Evolutionary conservation across 768 basidiomycete species (phyloP), one percentile per base, ranked within the genome.

Genomic region (Clitopilus passeckerianus): DNA sequence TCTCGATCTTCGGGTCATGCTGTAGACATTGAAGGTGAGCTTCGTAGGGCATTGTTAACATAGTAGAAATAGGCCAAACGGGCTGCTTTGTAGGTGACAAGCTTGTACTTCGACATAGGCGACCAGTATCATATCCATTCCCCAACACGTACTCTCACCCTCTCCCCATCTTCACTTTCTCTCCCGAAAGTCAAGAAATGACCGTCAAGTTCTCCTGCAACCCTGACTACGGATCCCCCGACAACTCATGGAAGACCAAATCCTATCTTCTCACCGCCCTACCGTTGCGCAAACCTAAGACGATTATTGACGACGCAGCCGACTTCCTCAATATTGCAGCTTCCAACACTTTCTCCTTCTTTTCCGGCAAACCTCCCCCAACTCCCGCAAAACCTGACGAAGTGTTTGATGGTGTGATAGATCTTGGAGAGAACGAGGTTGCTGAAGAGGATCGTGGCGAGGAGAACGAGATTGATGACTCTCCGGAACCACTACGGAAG

Each of bases 1-100:
- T 90, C 91, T 8, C 81, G 88, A 64, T 81, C 84, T 3, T 83
- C 91, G 15, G 92, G 92, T 0, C 91, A 93, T 71, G 92, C 91
- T 7, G 74, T 94, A 35, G 91, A 94, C 65, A 72, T 93, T 34
- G 85, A 93, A 78, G 82, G 91, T 87, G 70, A 35, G 5, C 53
- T 53, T 37, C n/a, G 10, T 16, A 18, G 12, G 6, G 15, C 53
- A 53, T 53, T 6, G 20, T 22, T 2, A n/a, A 1, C 6, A 53
- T 6, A 15, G 23, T 16, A 22, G 53, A n/a, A 16, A 16, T 53
- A 16, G 23, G 5, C 6, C 22, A 22, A 53, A 55, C 30, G 16
- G 18, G 9, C 58, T 57, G 16, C 56, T 18, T 41, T 53, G 53
- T 62, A 91, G 90, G 78, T 55, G 88, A 86, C 57, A 75, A 71